Conservation (phyloP, 2,329 filamentous ascomycete genomes). For the Myriosclerotinia scirpicola region DNA sequence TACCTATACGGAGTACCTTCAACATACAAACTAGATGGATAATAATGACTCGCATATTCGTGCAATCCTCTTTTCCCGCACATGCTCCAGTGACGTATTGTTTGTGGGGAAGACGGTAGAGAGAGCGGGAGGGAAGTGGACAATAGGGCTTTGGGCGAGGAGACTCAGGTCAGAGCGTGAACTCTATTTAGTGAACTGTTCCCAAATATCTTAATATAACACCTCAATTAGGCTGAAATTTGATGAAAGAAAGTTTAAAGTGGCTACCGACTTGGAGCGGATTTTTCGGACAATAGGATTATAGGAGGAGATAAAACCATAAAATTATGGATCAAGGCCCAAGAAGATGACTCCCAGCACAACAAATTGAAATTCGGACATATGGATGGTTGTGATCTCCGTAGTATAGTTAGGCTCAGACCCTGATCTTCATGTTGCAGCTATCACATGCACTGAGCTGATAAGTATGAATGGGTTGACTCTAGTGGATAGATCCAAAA, state of each 20-base stretch:
- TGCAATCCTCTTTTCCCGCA: background rate
- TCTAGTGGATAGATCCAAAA: background rate
- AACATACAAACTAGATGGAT: background rate
- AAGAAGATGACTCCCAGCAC: background rate
- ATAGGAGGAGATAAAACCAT: background rate
- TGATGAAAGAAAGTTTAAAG: background rate
- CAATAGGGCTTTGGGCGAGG: background rate
- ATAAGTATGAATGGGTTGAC: background rate
- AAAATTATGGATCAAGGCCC: background rate
- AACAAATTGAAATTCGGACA: too few species aligned
- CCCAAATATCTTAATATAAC: background rate
- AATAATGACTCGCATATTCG: background rate
- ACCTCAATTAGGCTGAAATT: too few species aligned
- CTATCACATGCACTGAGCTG: background rate
- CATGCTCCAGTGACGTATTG: background rate
- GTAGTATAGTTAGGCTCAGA: background rate
- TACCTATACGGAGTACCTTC: too few species aligned
- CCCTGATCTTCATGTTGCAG: background rate
- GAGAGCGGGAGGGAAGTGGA: background rate
- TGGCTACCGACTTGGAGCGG: background rate
- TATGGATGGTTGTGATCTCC: background rate
- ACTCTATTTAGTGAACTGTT: background rate
- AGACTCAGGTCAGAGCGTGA: background rate
- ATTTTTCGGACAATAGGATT: background rate
- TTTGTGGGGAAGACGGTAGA: background rate